Evolutionary conservation across 441 rosid species (phyloP).

Genomic region (Rhodomyrtus psidioides): DNA sequence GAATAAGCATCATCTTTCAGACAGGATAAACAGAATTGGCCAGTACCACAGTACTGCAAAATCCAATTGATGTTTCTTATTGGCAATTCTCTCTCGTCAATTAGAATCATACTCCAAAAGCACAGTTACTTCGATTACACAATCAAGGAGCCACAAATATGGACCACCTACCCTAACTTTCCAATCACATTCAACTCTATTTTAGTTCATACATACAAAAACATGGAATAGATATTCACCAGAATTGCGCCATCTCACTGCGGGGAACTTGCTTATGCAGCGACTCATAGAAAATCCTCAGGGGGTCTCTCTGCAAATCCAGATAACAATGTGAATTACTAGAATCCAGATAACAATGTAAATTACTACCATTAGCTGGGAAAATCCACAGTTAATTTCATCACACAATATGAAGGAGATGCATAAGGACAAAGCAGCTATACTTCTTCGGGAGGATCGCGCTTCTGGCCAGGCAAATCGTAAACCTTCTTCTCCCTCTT

Average conservation of each 20-base stretch:
- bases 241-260: constrained; percentile 91
- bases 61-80: background rate
- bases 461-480: constrained; percentile 86
- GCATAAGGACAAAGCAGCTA: background rate
- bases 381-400: background rate
- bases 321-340: background rate
- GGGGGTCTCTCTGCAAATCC: constrained; percentile 79
- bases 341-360: constrained; percentile 12
- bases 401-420: background rate
- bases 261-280: constrained; percentile 64
- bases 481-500: constrained; percentile 72
- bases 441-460: constrained; percentile 80
- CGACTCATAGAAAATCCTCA: constrained; percentile 83
- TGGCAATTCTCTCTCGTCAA: background rate
- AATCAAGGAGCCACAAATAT: background rate
- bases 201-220: background rate
- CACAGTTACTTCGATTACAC: background rate
- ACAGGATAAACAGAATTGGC: background rate
- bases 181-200: background rate
- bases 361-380: background rate
- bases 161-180: background rate
- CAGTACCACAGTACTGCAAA: background rate
- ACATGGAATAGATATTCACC: constrained; percentile 38
- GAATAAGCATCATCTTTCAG: background rate
- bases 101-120: background rate